Conservation (phyloP, 2,329 filamentous ascomycete genomes). For the Calonectria leucothoes region DNA sequence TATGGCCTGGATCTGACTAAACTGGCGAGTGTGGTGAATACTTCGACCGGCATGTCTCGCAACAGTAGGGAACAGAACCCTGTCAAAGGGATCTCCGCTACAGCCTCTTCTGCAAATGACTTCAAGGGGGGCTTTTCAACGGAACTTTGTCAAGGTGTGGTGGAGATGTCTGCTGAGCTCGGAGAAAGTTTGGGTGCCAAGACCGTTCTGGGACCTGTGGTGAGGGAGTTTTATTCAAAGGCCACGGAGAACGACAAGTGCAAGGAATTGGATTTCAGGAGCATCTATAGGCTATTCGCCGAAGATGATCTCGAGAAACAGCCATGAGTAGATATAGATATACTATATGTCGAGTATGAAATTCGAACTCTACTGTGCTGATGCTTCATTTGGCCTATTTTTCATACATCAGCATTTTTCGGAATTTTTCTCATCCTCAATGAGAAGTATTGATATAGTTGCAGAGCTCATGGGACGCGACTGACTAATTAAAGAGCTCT, state of each 20-base stretch:
- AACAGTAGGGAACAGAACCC: neutral
- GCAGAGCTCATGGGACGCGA: too few species aligned
- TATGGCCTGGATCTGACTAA: slow-evolving; percentile 21
- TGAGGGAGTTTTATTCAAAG: neutral
- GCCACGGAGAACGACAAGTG: neutral
- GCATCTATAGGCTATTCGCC: neutral
- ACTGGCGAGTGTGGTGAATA: slow-evolving; percentile 25
- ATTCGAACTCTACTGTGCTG: neutral
- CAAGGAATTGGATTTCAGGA: neutral
- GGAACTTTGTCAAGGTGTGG: neutral
- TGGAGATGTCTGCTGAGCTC: neutral
- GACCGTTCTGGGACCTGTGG: neutral
- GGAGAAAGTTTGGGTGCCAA: neutral
- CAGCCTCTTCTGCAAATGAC: neutral
- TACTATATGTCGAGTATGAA: neutral
- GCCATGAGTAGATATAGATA: neutral
- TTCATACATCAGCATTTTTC: neutral
- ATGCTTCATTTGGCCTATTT: neutral
- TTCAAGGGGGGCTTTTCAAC: neutral
- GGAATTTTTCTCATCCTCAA: neutral
- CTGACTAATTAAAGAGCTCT: too few species aligned
- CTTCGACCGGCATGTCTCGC: neutral
- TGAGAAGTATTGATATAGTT: too few species aligned
- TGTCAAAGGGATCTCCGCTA: neutral
- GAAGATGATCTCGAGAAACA: neutral